A percentile compares a stretch with the other conserved stretches of the same genome.
Conservation (phyloP, 192 early-diverging fungal species). For the Coemansia sp. region DNA sequence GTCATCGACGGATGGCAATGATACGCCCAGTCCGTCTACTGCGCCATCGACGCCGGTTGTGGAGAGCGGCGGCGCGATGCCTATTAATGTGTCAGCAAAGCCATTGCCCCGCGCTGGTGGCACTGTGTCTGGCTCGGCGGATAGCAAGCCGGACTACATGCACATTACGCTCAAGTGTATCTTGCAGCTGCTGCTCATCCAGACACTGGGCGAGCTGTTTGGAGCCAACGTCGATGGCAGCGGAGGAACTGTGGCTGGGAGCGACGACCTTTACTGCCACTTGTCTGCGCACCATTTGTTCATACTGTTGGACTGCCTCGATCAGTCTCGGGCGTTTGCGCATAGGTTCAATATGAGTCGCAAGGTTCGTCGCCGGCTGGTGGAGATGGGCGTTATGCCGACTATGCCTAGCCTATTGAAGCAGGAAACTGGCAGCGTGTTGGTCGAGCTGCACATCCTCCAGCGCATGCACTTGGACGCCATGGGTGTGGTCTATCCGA, state of each 20-base stretch:
- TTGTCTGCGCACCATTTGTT: conserved; percentile 65
- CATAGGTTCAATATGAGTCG: conserved; percentile 74
- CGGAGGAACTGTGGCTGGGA: not conserved
- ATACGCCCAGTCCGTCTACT: conserved; percentile 28
- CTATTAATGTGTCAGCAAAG: not conserved
- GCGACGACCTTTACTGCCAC: conserved; percentile 31
- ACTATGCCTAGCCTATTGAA: conserved; percentile 89
- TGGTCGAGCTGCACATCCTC: conserved; percentile 68
- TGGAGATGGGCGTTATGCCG: conserved; percentile 82
- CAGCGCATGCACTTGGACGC: conserved; percentile 69
- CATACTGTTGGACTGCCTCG: conserved; percentile 74
- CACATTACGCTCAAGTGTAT: conserved; percentile 88
- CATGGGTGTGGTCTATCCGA: conserved; percentile 2
- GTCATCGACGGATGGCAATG: conserved; percentile 19
- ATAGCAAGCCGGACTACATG: conserved; percentile 70
- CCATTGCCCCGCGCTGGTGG: conserved; percentile 13
- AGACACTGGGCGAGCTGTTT: conserved; percentile 82
- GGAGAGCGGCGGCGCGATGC: not conserved
- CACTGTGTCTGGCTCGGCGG: conserved; percentile 4
- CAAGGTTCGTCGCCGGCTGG: conserved; percentile 74
- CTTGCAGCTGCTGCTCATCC: conserved; percentile 82
- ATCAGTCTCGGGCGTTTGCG: conserved; percentile 77
- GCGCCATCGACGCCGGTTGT: not conserved
- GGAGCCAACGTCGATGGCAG: conserved; percentile 58
- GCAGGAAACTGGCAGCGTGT: conserved; percentile 78